Base-by-base conservation (phyloP, 768 basidiomycete species). In the Xerocomellus amylosporus region DNA sequence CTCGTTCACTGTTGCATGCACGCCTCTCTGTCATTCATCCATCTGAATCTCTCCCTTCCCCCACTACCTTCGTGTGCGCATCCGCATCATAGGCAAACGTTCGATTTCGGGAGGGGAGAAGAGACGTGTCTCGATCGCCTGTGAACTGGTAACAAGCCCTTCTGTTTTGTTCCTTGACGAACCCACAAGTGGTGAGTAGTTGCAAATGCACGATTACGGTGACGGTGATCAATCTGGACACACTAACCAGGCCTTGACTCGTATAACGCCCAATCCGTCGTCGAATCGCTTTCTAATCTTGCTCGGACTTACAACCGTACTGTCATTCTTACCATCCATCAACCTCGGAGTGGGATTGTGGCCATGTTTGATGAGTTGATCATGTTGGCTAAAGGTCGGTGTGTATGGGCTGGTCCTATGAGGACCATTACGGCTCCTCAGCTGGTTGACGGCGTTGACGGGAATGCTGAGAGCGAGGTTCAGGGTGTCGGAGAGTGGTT, bases 91-190 rank as follows among this genome's bases (percentile, higher is more conserved):
- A 88, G 91, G 91, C 30, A 83, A 82, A 55, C 81, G 97, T 12
- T 92, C 91, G 13, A 98, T 98, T 52, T 96, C 93, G 31, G 97
- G 97, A 43, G 97, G 97, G 15, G 97, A 99, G 77, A 98, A 98
- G 74, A 83, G 97, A 33, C 80, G 97, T 5, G 97, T 98, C 2
- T 93, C 90, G 0, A 98, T 99, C 59, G 97, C 97, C 38, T 99
- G 97, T 68, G 97, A 99, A 73, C 79, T 99, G 24, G 97, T 99
- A 34, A 99, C 96, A 1, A 93, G 90, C 41, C 97, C 97, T 14
- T 95, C 93, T 0, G 94, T 99, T 46, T 70, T 99, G 33, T 96
- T 98, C 77, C 78, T 98, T 51, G 97, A 99, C 64, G 97, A 99
- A 65, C 97, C 97, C 8, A 99, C 97, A 0, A 94, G 92, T 49